These are phyloP conservation scores for Raffaelea albimanens DNA, from an alignment of 2,329 filamentous ascomycete genomes.

Conservation along the genomic window DNA sequence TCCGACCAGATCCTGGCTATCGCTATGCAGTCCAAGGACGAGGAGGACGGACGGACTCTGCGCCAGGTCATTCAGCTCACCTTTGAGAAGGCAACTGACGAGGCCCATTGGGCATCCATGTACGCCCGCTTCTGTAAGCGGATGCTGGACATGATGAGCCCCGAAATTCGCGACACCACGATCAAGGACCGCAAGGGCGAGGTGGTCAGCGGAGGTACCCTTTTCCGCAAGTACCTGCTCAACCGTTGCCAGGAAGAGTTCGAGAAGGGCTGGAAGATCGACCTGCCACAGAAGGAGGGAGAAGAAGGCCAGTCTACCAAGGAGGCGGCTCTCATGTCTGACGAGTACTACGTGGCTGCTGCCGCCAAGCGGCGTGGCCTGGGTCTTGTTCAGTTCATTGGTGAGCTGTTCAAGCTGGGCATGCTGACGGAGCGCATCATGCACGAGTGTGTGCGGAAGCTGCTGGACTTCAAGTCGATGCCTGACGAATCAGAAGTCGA, in stretches of 20 bases:
- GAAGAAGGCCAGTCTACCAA: conserved; percentile 66
- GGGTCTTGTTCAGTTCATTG: conserved; percentile 97
- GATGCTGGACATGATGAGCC: conserved; percentile 92
- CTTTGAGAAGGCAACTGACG: conserved; percentile 97
- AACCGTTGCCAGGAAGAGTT: conserved; percentile 99
- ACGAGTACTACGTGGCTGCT: conserved; percentile 91
- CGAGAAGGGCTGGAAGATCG: conserved; percentile 91
- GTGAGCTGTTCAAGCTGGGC: conserved; percentile 95
- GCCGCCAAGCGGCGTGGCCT: conserved; percentile 94
- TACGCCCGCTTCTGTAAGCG: conserved; percentile 97
- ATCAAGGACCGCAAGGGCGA: conserved; percentile 86
- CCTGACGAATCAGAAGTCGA: conserved; percentile 96
- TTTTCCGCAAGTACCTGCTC: conserved; percentile 97
- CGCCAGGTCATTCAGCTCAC: conserved; percentile 98
- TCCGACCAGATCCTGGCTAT: conserved; percentile 88
- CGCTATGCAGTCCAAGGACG: conserved; percentile 89
- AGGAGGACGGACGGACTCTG: conserved; percentile 85
- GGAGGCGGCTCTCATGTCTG: conserved; percentile 77
- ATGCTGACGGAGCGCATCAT: conserved; percentile 99
- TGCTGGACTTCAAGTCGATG: conserved; percentile 87
- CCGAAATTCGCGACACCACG: conserved; percentile 89
- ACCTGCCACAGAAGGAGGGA: conserved; percentile 68
- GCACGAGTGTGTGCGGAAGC: conserved; percentile 96
- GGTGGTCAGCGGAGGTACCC: conserved; percentile 79
- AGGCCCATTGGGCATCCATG: conserved; percentile 97